Percentiles rank a stretch among this genome's conserved stretches.
phyloP scores from a whole-genome alignment of 2,329 filamentous ascomycete species.

The Venturia aucupariae region DNA sequence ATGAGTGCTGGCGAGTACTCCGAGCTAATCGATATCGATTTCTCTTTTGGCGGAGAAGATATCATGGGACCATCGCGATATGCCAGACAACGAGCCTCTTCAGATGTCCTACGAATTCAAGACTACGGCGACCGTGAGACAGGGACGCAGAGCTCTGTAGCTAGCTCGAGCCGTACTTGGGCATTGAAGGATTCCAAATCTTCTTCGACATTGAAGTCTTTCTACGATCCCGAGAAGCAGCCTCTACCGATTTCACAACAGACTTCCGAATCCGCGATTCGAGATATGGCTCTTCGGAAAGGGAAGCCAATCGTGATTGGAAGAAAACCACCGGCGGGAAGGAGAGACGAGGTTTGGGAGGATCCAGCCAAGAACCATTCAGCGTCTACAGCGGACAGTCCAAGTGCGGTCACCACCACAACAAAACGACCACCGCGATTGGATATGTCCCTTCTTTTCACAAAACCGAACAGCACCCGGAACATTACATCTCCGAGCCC shows the following conservation, averaged over 20 bases:
- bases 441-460: slow-evolving; percentile 36
- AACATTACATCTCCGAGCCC: slow-evolving; percentile 28
- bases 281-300: slow-evolving; percentile 34
- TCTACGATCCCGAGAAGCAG: slow-evolving; percentile 33
- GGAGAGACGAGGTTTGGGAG: not conserved
- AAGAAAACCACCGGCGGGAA: slow-evolving; percentile 13
- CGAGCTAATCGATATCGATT: not conserved
- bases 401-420: slow-evolving; percentile 21
- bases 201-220: slow-evolving; percentile 32
- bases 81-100: slow-evolving; percentile 19
- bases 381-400: slow-evolving; percentile 16
- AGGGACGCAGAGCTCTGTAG: not conserved
- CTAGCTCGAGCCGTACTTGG: slow-evolving; percentile 2
- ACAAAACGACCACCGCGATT: slow-evolving; percentile 27
- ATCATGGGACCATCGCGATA: not conserved
- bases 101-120: slow-evolving; percentile 23
- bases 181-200: slow-evolving; percentile 24
- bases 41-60: not conserved
- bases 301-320: slow-evolving; percentile 21
- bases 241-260: slow-evolving; percentile 36
- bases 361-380: not conserved
- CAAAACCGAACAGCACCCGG: slow-evolving; percentile 19
- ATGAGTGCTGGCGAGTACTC: not conserved
- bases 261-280: slow-evolving; percentile 34
- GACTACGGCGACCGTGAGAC: not conserved